Evolutionary conservation across 2,329 filamentous ascomycete genomes (phyloP), one percentile per base, ranked within the genome.

Genomic region (Hymenoscyphus repandus): DNA sequence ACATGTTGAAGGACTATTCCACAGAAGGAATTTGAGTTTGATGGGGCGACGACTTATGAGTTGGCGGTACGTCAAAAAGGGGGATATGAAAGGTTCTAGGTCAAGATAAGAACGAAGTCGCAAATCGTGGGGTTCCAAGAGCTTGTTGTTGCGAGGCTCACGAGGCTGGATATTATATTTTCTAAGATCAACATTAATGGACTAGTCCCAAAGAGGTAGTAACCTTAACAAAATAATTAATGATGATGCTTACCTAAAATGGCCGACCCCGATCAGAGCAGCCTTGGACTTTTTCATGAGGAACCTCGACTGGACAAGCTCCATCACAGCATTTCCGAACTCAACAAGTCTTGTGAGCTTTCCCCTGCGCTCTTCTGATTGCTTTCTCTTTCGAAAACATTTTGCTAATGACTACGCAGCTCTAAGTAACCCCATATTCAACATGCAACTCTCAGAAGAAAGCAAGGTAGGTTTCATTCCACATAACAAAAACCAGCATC

Each of bases 381-480:
- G 37, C 17, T n/a, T 9, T 7, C 17, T 33, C 18, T 27, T 18
- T 5, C 20, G 13, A 32, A 20, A 30, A 9, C 3, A 17, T 3
- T 38, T 12, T 51, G 36, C 52, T 61, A 50, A 57, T 50, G 31
- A 27, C 38, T 17, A 22, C 31, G 13, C 37, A 59, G 55, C 47
- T 54, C 51, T 46, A 47, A 32, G 33, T 32, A 44, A 47, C 20
- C 30, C 51, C 31, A 55, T 37, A 33, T 43, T 53, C 62, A 64
- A 56, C 15, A 66, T 68, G 63, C 65, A 67, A 61, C 85, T 97
- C 61, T 97, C 93, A 46, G 93, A 99, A 74, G 93, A 99, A 77
- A 90, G 91, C 68, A 97, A 97, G 86, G 92, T 95, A 68, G 60
- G 69, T 33, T 22, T 31, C 41, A 40, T 41, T 40, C 36, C 7